Evolutionary conservation across 768 basidiomycete species (phyloP), one percentile per base, ranked within the genome.

Genomic region (Boletus rubropictus): DNA sequence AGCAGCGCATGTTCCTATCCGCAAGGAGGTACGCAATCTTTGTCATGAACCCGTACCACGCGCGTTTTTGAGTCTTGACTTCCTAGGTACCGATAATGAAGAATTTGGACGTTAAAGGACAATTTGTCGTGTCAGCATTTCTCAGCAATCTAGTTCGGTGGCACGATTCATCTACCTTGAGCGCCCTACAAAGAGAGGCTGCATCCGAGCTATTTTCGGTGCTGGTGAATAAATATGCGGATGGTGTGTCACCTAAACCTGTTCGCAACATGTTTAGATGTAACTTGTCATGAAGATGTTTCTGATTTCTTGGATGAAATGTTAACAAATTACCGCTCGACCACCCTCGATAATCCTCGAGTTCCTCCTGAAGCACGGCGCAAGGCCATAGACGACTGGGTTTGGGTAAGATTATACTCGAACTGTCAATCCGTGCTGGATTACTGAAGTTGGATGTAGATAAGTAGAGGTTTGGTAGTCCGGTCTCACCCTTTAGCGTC

Each of bases 391-490:
- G 62, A 63, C 32, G 70, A 72, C 5, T 91, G 86, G 84, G 70
- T 72, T 48, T 88, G 83, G 84, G 89, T 90, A 51, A 51, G 75
- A 33, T 42, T 11, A n/a, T 21, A 18, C 14, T 15, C 36, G 39
- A 17, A 15, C 44, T 21, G 21, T 21, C 12, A 12, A n/a, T 6
- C 18, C 8, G 6, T 33, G 31, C 24, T 20, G 17, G 9, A 44
- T 54, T 42, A 36, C 35, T 44, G 31, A 48, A 50, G 24, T 39
- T 2, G 42, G 11, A 21, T 24, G 25, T 5, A 96, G 95, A 73
- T 89, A 12, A 75, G 81, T 17, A 89, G 89, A 64, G 90, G 81
- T 1, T 72, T 99, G 21, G 69, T 93, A 2, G 79, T 93, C 1
- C 79, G 84, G 11, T 83, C 82, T 22, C 82, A 95, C 58, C 64